Evolutionary conservation across 257 asterid genomes (phyloP).

Genomic region (Gynochthodes officinalis): DNA sequence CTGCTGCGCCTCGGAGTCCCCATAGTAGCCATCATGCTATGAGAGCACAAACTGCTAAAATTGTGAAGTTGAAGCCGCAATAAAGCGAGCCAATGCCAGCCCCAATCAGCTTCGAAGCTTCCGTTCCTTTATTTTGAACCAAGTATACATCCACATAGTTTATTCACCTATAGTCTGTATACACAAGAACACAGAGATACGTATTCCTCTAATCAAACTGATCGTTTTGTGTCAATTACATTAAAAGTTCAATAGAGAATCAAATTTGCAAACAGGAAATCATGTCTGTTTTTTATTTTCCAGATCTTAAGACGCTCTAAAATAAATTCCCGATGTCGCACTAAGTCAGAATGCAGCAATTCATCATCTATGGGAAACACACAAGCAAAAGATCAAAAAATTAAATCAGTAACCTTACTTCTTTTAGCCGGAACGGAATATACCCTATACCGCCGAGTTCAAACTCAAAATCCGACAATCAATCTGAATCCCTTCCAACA

Average conservation of each 20-base stretch:
- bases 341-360: slow-evolving; percentile 4
- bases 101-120: slow-evolving; percentile 9
- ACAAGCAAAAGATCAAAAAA: neutral
- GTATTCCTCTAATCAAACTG: too few relatives aligned
- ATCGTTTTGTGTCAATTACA: neutral
- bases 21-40: slow-evolving; percentile 10
- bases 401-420: too few relatives aligned
- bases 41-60: neutral
- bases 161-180: neutral
- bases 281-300: neutral
- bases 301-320: slow-evolving; percentile 14
- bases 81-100: slow-evolving; percentile 11
- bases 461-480: neutral
- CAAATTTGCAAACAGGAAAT: neutral
- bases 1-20: slow-evolving; percentile 37
- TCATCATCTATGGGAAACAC: neutral
- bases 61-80: slow-evolving; percentile 11
- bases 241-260: neutral
- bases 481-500: slow-evolving; percentile 14
- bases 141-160: neutral
- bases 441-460: neutral
- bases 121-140: neutral
- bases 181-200: too few relatives aligned
- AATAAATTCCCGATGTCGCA: neutral
- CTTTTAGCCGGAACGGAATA: neutral